Percentiles rank a stretch among this genome's conserved stretches.
Evolutionary conservation across 192 early-diverging fungal genomes (phyloP).

Genomic region (Entrophospora sp.): DNA sequence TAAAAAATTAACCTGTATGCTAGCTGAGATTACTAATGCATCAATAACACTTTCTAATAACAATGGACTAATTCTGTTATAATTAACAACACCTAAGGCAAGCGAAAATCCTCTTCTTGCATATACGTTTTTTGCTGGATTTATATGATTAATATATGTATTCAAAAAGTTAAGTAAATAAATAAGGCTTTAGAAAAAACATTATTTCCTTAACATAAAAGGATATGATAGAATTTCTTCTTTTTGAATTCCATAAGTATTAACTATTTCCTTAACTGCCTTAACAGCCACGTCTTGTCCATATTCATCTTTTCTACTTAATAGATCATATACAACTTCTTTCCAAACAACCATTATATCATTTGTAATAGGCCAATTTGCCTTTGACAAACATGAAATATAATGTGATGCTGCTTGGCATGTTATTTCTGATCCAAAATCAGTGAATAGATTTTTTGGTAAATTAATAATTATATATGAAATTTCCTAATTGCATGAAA

Average conservation of each 20-base stretch:
- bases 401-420: conserved; percentile 42
- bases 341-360: conserved; percentile 39
- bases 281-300: conserved; percentile 45
- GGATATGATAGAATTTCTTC: conserved; percentile 30
- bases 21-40: conserved; percentile 22
- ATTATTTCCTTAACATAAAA: background rate
- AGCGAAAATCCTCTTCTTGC: conserved; percentile 54
- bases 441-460: conserved; percentile 36
- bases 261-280: conserved; percentile 37
- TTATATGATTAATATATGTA: conserved; percentile 23
- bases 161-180: background rate
- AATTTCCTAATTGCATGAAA: conserved; percentile 29
- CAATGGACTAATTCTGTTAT: conserved; percentile 14
- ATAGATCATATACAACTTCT: conserved; percentile 35
- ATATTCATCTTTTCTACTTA: conserved; percentile 59
- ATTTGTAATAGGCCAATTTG: conserved; percentile 28
- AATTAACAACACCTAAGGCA: conserved; percentile 51
- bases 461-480: conserved; percentile 27
- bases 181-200: background rate
- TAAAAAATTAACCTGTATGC: conserved; percentile 24
- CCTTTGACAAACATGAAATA: conserved; percentile 39
- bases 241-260: conserved; percentile 30
- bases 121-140: conserved; percentile 32
- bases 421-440: conserved; percentile 54
- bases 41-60: conserved; percentile 17